These are phyloP conservation scores for Fusarium cyanostomum DNA, from an alignment of 2,329 filamentous ascomycete genomes.

Conservation along the genomic window DNA sequence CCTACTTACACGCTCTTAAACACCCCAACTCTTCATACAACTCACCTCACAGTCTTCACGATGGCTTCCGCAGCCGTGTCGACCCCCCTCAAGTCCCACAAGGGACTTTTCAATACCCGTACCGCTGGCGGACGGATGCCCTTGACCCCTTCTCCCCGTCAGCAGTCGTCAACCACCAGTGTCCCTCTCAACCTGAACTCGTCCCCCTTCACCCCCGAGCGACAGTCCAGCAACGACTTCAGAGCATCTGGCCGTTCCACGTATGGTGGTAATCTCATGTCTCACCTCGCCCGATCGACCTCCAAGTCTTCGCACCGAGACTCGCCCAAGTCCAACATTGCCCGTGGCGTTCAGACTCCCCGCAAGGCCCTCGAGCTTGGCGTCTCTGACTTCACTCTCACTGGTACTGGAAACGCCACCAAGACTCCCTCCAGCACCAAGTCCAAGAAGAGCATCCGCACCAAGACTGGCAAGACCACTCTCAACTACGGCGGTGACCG, in stretches of 20 bases:
- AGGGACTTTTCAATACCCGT: slow-evolving; percentile 89
- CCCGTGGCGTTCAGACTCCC: slow-evolving; percentile 76
- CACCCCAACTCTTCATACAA: slow-evolving; percentile 14
- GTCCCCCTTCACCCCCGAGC: slow-evolving; percentile 82
- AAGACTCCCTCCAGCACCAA: slow-evolving; percentile 69
- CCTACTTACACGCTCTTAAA: slow-evolving; percentile 35
- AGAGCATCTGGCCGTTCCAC: slow-evolving; percentile 73
- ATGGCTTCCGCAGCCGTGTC: slow-evolving; percentile 87
- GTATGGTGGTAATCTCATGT: slow-evolving; percentile 81
- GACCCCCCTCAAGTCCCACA: slow-evolving; percentile 94
- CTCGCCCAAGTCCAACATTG: slow-evolving; percentile 97
- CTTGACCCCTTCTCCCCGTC: slow-evolving; percentile 88
- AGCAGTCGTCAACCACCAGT: slow-evolving; percentile 63
- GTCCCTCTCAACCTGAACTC: slow-evolving; percentile 65
- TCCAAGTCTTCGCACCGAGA: slow-evolving; percentile 77
- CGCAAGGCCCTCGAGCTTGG: slow-evolving; percentile 86
- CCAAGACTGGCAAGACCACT: slow-evolving; percentile 79
- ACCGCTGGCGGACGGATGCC: slow-evolving; percentile 96
- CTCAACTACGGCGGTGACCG: slow-evolving; percentile 85
- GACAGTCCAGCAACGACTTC: slow-evolving; percentile 60
- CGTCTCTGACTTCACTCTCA: slow-evolving; percentile 91
- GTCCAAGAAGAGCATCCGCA: slow-evolving; percentile 64
- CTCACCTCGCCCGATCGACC: slow-evolving; percentile 77
- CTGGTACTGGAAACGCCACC: slow-evolving; percentile 74
- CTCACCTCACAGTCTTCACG: slow-evolving; percentile 49